These are phyloP conservation scores for Dioscorea alata DNA, from an alignment of 106 monocot species.

Conservation along the genomic window DNA sequence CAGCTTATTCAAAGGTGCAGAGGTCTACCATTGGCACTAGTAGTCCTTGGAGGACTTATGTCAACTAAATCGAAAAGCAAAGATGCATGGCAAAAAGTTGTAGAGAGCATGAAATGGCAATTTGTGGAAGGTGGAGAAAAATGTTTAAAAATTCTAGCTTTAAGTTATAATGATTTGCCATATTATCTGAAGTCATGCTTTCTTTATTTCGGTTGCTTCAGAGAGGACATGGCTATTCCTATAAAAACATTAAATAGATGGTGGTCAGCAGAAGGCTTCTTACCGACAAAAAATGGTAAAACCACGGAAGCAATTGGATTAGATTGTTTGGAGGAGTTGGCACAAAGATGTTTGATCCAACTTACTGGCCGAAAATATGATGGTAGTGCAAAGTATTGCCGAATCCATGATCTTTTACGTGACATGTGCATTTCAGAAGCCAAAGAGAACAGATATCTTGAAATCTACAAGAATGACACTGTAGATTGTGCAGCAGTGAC, in stretches of 20 bases:
- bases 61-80: background rate
- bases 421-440: constrained; percentile 14
- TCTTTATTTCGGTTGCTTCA: constrained; percentile 1
- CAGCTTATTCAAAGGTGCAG: constrained; percentile 11
- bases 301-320: constrained; percentile 31
- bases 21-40: constrained; percentile 24
- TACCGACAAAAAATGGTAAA: constrained; percentile 3
- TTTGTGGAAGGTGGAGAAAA: background rate
- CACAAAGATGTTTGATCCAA: too few species aligned
- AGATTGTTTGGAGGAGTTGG: constrained; percentile 26
- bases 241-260: too few species aligned
- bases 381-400: background rate
- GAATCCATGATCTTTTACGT: constrained; percentile 15
- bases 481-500: too few species aligned
- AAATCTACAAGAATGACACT: background rate
- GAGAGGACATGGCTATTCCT: too few species aligned
- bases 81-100: background rate
- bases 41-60: constrained; percentile 20
- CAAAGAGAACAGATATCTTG: background rate
- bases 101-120: constrained; percentile 11
- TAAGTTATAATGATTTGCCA: constrained; percentile 17
- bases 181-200: constrained; percentile 18
- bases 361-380: constrained; percentile 11
- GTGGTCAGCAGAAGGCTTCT: constrained; percentile 48
- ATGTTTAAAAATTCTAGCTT: constrained; percentile 10